Evolutionary conservation across 306 rosid species (phyloP), one percentile per base, ranked within the genome.

Genomic region (Rubus idaeus): DNA sequence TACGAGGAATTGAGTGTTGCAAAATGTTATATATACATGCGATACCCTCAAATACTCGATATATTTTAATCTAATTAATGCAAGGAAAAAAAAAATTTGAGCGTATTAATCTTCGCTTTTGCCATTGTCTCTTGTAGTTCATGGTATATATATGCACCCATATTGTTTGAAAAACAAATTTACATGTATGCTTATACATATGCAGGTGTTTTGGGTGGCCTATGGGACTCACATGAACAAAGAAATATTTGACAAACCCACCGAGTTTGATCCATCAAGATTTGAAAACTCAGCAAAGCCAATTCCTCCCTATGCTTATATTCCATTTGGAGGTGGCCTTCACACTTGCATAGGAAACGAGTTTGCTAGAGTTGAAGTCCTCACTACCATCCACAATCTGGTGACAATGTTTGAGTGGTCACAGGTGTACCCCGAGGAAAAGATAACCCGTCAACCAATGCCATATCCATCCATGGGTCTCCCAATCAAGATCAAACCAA

Each of bases 391-490:
- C 41, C 89, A 86, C 77, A 84, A 88, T 75, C 57, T 88, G 69
- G 81, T 86, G 67, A 84, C 77, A 13, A 77, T 64, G 80, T 88
- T 58, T 10, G 85, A 86, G 75, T 86, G 91, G 88, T 77, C 89
- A 45, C 84, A 75, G 62, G 51, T 79, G 47, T 66, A 68, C 55
- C 83, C 82, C 5, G 80, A 83, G 26, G 89, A 85, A 75, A 10
- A 55, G 23, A 81, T 83, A 17, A 88, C 88, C 52, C 83, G 83
- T 75, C 88, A 79, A 75, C 89, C 86, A 62, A 77, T 86, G 86
- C 88, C 88, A 40, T 86, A 62, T 72, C 88, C 91, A 56, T 77
- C 87, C 21, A 50, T 79, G 84, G 88, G 88, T 70, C 89, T 84
- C 70, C 87, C 84, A 68, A 69, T 88, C 77, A 82, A 84, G 78